Evolutionary conservation across 176 grass and related monocot species (phyloP), one percentile per base, ranked within the genome.

Genomic region (Cenchrus americanus): DNA sequence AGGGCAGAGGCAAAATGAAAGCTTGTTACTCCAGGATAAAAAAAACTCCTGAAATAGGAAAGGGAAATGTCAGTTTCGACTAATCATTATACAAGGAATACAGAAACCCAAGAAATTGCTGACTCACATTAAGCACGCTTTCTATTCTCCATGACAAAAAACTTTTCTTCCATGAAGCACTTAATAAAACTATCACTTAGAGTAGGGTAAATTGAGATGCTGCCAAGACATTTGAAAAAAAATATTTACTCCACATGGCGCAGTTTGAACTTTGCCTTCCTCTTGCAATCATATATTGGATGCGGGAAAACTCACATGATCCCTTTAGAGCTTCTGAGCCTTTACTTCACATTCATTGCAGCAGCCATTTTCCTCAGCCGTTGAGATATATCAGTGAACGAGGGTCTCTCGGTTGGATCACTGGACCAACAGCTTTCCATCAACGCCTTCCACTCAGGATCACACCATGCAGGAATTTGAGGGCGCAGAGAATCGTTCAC

Each of bases 401-500:
- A 96, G 15, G 96, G 93, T 76, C 96, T 95, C 59, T 83, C 87
- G 21, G 85, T 44, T 66, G 93, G 93, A 88, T 99, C 96, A 78
- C 73, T 71, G 24, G 91, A 79, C 96, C 96, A 99, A 77, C 96
- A 90, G 73, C 83, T 90, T 86, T 94, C 89, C 96, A 96, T 99
- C 85, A 99, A 71, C 64, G 73, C 82, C 82, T 92, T 99, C 96
- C 96, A 99, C 88, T 99, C 96, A 92, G 96, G 96, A 87, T 99
- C 96, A 66, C 96, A 99, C 96, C 96, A 99, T 3, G 96, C 66
- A 32, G 96, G 93, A 70, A 92, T 94, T 75, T 94, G 86, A 87
- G 96, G 96, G 43, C 96, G 96, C 61, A 96, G 77, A 49, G 89
- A 77, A 82, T 96, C 84, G 69, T 94, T 94, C 49, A 99, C 77